A percentile compares a stretch with the other conserved stretches of the same genome.
Conservation (phyloP, 2,329 filamentous ascomycete genomes). For the Colletotrichum siamense region DNA sequence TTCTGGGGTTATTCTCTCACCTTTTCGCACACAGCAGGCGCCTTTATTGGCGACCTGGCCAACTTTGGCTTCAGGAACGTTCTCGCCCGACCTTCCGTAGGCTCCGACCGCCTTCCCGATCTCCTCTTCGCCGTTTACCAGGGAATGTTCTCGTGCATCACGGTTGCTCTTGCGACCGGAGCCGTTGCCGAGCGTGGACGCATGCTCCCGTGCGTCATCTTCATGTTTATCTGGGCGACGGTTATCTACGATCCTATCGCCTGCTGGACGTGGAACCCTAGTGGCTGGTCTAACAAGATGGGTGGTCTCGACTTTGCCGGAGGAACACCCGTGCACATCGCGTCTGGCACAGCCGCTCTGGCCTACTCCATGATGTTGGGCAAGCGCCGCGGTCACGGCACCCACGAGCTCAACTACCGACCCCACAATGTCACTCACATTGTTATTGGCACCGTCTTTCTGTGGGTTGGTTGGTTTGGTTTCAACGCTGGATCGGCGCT, state of each 20-base stretch:
- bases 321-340: conserved; percentile 88
- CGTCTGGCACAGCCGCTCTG: conserved; percentile 81
- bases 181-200: conserved; percentile 87
- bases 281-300: conserved; percentile 80
- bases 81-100: conserved; percentile 77
- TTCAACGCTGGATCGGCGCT: conserved; percentile 91
- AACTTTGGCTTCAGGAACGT: conserved; percentile 84
- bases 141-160: conserved; percentile 88
- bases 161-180: conserved; percentile 82
- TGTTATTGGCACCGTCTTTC: conserved; percentile 89
- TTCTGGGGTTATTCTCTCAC: conserved; percentile 88
- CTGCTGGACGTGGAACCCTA: conserved; percentile 92
- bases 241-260: conserved; percentile 91
- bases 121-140: conserved; percentile 86
- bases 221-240: conserved; percentile 93
- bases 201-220: conserved; percentile 86
- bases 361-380: conserved; percentile 93
- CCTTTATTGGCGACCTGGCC: conserved; percentile 77
- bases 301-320: conserved; percentile 89
- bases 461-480: conserved; percentile 96
- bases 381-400: conserved; percentile 83
- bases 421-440: conserved; percentile 94
- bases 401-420: conserved; percentile 87
- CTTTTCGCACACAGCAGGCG: conserved; percentile 79
- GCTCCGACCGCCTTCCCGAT: conserved; percentile 76